A percentile compares a stretch with the other conserved stretches of the same genome.
Conservation (phyloP, 495 filamentous ascomycete species). For the Saxophila tyrrhenica region DNA sequence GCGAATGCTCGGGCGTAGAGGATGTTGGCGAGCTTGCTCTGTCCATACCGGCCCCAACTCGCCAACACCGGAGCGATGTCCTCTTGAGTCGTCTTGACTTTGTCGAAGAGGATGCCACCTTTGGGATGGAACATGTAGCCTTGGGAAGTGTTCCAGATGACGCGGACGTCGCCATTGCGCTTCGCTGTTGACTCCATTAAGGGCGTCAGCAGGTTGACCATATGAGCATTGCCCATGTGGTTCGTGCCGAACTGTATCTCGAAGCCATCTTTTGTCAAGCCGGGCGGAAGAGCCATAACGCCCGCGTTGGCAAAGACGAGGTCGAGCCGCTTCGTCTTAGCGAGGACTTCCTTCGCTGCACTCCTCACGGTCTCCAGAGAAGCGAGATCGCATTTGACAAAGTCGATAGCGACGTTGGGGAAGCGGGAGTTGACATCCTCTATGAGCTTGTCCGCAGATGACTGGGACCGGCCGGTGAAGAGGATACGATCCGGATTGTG, state of each 20-base stretch:
- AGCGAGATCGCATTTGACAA: conserved; percentile 17
- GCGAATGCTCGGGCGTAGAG: conserved; percentile 28
- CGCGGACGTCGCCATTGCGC: conserved; percentile 30
- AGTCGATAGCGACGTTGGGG: conserved; percentile 6
- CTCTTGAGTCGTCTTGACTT: conserved; percentile 11
- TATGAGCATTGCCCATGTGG: conserved; percentile 18
- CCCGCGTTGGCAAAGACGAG: conserved; percentile 17
- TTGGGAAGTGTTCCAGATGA: conserved; percentile 32
- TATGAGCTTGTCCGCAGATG: conserved; percentile 11
- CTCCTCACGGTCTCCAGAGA: conserved; percentile 12
- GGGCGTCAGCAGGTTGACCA: conserved; percentile 20
- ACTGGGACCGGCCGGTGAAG: conserved; percentile 15
- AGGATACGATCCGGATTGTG: conserved; percentile 13
- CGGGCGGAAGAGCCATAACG: conserved; percentile 17
- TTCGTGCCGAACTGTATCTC: conserved; percentile 23
- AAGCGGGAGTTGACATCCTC: conserved; percentile 3
- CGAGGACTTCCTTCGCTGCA: conserved; percentile 9
- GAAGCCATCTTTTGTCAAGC: conserved; percentile 17
- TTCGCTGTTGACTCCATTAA: conserved; percentile 15
- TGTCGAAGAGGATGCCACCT: conserved; percentile 19
- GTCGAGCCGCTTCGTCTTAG: conserved; percentile 12
- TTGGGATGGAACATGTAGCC: conserved; percentile 30
- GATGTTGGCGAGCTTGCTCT: conserved; percentile 30
- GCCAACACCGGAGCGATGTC: conserved; percentile 4
- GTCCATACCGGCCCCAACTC: conserved; percentile 12